Conservation (phyloP, 2,329 filamentous ascomycete species). For the Aspergillus quadrilineatus region DNA sequence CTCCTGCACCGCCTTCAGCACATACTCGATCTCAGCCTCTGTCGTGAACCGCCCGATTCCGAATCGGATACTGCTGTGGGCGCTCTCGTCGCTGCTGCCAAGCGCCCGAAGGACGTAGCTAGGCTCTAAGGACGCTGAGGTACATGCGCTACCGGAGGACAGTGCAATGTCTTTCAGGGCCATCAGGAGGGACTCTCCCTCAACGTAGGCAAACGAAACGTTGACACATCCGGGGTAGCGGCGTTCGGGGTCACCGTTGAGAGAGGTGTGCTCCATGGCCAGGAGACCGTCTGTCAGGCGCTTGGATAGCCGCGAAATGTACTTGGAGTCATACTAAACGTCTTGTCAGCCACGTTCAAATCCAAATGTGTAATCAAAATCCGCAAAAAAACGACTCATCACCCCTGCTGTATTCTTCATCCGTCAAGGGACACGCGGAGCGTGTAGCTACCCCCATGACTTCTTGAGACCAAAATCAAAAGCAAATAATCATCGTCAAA, state of each 20-base stretch:
- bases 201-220: slow-evolving; percentile 96
- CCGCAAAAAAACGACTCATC: slow-evolving; percentile 52
- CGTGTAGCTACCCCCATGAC: slow-evolving; percentile 52
- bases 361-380: neutral
- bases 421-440: slow-evolving; percentile 38
- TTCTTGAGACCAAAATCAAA: slow-evolving; percentile 63
- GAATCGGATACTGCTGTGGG: slow-evolving; percentile 96
- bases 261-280: slow-evolving; percentile 82
- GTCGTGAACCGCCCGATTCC: slow-evolving; percentile 97
- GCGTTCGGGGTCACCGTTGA: slow-evolving; percentile 78
- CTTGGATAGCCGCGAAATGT: slow-evolving; percentile 79
- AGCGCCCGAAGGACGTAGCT: slow-evolving; percentile 93
- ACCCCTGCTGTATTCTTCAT: slow-evolving; percentile 66
- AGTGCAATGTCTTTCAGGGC: slow-evolving; percentile 96
- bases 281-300: slow-evolving; percentile 79
- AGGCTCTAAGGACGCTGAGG: slow-evolving; percentile 91
- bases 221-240: slow-evolving; percentile 98
- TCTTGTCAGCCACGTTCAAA: slow-evolving; percentile 10
- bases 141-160: slow-evolving; percentile 95
- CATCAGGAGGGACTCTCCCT: slow-evolving; percentile 97
- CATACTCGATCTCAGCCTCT: slow-evolving; percentile 93
- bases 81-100: slow-evolving; percentile 94
- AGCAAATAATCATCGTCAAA: slow-evolving; percentile 74
- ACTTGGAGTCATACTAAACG: slow-evolving; percentile 89
- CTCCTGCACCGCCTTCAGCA: slow-evolving; percentile 87